Evolutionary conservation across 441 rosid species (phyloP).

Genomic region (Mallotus japonicus): DNA sequence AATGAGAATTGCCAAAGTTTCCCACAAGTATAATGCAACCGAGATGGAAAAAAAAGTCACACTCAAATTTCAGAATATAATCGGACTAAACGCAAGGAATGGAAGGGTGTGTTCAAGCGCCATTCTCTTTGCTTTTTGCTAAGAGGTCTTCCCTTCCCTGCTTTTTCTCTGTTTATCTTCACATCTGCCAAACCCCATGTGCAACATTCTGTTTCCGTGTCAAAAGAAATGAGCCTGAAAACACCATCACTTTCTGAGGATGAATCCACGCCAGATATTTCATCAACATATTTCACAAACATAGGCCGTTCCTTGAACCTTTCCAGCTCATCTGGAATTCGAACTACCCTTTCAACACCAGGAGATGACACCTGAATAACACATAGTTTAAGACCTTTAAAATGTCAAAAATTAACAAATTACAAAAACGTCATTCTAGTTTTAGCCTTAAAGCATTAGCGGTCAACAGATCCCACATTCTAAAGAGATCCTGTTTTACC

Average conservation of each 20-base stretch:
- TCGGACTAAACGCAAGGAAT: slow-evolving; percentile 56
- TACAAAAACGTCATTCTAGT: slow-evolving; percentile 8
- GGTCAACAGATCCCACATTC: not conserved
- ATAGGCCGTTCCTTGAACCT: slow-evolving; percentile 71
- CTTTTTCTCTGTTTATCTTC: slow-evolving; percentile 72
- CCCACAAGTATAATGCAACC: not conserved
- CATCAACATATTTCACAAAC: slow-evolving; percentile 53
- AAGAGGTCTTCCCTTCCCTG: slow-evolving; percentile 89
- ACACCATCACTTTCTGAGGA: slow-evolving; percentile 60
- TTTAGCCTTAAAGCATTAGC: slow-evolving; percentile 1
- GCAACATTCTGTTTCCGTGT: slow-evolving; percentile 52
- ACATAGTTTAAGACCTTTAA: not conserved
- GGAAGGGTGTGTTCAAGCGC: slow-evolving; percentile 61
- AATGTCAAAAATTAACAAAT: not conserved
- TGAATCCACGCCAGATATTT: slow-evolving; percentile 21
- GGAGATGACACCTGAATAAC: slow-evolving; percentile 82
- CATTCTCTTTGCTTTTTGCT: slow-evolving; percentile 80
- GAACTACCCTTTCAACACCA: slow-evolving; percentile 76
- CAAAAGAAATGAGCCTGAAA: slow-evolving; percentile 61
- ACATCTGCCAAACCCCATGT: slow-evolving; percentile 84
- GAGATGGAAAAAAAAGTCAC: not conserved
- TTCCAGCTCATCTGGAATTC: slow-evolving; percentile 73
- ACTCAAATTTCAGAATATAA: slow-evolving; percentile 50
- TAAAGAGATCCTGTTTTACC: too few species aligned
- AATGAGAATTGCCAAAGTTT: not conserved